phyloP scores from a whole-genome alignment of 768 basidiomycete species.

The Pleurotus sapidus region DNA sequence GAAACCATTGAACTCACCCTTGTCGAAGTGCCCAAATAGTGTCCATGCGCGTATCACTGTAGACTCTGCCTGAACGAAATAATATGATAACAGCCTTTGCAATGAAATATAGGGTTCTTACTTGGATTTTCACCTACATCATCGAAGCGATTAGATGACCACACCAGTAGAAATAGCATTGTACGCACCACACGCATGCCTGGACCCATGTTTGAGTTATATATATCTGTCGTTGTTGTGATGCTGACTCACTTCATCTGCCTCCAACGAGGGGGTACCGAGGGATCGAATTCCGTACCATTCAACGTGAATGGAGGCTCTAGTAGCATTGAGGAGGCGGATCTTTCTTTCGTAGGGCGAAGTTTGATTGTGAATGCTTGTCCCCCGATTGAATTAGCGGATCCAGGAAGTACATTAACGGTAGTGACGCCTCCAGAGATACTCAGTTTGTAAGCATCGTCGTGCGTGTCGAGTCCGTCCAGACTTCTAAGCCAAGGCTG shows the following conservation, averaged over 20 bases:
- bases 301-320: constrained; percentile 71
- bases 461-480: constrained; percentile 81
- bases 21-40: constrained; percentile 66
- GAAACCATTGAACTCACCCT: constrained; percentile 35
- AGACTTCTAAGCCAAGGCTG: constrained; percentile 68
- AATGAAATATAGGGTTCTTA: constrained; percentile 18
- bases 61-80: constrained; percentile 20
- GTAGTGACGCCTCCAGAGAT: constrained; percentile 82
- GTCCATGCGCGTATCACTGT: constrained; percentile 61
- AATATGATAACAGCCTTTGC: too few relatives aligned
- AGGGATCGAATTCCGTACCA: constrained; percentile 38
- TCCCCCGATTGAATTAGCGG: constrained; percentile 55
- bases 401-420: constrained; percentile 73
- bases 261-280: constrained; percentile 57
- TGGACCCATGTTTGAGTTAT: constrained; percentile 14
- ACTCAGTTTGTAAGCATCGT: constrained; percentile 66
- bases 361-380: constrained; percentile 81
- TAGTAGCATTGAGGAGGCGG: constrained; percentile 70
- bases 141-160: too few relatives aligned
- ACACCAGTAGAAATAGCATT: too few relatives aligned
- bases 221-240: neutral
- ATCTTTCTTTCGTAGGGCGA: constrained; percentile 66
- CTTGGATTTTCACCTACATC: constrained; percentile 53
- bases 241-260: constrained; percentile 63
- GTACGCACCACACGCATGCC: constrained; percentile 55